These are phyloP conservation scores for Argentina anserina DNA, from an alignment of 306 rosid species.

Conservation along the genomic window DNA sequence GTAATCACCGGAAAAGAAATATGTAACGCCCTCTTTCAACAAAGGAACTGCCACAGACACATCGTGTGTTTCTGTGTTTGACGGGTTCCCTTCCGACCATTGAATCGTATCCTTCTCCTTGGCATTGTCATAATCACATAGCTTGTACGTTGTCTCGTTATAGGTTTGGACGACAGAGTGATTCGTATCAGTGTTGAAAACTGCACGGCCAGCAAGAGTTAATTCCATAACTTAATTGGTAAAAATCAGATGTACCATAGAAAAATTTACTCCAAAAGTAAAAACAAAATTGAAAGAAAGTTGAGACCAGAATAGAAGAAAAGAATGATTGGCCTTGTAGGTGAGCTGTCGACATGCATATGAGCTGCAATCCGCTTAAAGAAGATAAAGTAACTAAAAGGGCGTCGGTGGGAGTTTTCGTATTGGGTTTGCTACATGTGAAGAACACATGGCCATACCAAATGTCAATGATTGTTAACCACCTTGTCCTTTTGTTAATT, in stretches of 20 bases:
- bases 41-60: conserved; percentile 62
- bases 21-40: conserved; percentile 56
- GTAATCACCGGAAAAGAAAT: conserved; percentile 77
- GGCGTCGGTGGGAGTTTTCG: not conserved
- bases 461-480: not conserved
- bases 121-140: conserved; percentile 63
- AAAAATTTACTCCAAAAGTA: too few relatives aligned
- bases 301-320: not conserved
- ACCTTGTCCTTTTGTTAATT: not conserved
- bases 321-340: not conserved
- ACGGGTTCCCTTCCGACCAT: conserved; percentile 61
- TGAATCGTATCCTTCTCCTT: conserved; percentile 58
- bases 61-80: conserved; percentile 38
- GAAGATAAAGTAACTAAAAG: not conserved
- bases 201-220: conserved; percentile 30
- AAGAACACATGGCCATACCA: not conserved
- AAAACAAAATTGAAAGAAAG: too few relatives aligned
- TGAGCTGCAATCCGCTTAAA: not conserved
- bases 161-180: conserved; percentile 74
- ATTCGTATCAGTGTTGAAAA: conserved; percentile 77
- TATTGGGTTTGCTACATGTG: not conserved
- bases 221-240: not conserved
- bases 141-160: conserved; percentile 66
- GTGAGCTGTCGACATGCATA: not conserved
- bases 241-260: not conserved